Base-by-base conservation (phyloP, 1,139 yeast genomes). In the Williopsis jadinii region DNA sequence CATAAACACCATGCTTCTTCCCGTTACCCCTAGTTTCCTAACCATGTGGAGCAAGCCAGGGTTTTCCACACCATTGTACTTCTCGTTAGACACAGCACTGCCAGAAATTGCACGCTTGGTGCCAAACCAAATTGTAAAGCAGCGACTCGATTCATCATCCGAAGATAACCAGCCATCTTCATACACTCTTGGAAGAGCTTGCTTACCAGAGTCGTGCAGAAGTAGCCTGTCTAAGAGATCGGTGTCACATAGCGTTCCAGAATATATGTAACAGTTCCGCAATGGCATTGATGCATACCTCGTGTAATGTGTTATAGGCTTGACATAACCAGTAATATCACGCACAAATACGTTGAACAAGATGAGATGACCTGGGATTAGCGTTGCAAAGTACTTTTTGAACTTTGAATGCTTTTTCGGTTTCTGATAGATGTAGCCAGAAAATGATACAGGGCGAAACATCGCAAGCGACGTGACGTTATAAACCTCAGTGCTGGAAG, bases 51-150 rank as follows among this genome's bases (percentile, higher is more conserved):
- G 40, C 45, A 66, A 43, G 6, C 72, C 70, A 3, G 77, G 77
- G 45, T 75, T 68, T 41, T 58, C 40, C 2, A 46, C 36, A 12
- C 33, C 37, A 12, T 38, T 41, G 11, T 8, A 9, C 9, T 28
- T 14, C 2, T 19, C 31, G 2, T 33, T 10, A 24, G 11, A 37
- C 38, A 49, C 34, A 53, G 35, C 32, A 14, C 38, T 42, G 5
- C 55, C 54, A 8, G 63, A 58, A 32, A 71, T 62, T 4, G 70
- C 63, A 41, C 83, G 61, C 51, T 80, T 84, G 9, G 70, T 70
- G 0, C 94, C 94, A 59, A 84, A 76, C 95, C 95, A 87, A 5
- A 90, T 53, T 0, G 92, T 86, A 55, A 90, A 88, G 49, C 95
- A 79, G 39, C 95, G 67, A 33, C 75, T 62, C 12, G 71, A 58